phyloP scores from a whole-genome alignment of 1,139 yeast species.

The Geotrichum armillariae region DNA sequence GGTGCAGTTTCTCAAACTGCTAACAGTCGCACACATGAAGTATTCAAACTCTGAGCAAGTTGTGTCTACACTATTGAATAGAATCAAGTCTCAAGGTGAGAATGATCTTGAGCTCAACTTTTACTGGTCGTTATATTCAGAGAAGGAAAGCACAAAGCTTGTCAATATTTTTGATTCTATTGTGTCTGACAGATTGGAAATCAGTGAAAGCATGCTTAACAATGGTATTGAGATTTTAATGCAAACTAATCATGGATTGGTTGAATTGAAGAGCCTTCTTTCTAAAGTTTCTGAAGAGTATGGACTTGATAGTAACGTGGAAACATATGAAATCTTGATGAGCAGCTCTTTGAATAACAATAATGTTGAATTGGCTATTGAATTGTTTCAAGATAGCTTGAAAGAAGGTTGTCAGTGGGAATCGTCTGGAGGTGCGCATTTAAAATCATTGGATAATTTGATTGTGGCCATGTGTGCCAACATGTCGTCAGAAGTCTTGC shows the following conservation, averaged over 20 bases:
- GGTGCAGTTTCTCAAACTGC: conserved; percentile 8
- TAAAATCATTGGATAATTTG: conserved; percentile 38
- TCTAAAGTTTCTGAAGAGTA: conserved; percentile 11
- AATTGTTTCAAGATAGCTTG: conserved; percentile 42
- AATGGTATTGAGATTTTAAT: conserved; percentile 20
- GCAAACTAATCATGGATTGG: conserved; percentile 3
- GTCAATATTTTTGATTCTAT: conserved; percentile 3
- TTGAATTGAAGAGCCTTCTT: conserved; percentile 10
- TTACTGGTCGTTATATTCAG: conserved; percentile 12
- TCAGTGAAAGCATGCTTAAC: conserved; percentile 18
- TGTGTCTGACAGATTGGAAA: not conserved
- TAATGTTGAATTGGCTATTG: conserved; percentile 36
- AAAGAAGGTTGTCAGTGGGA: conserved; percentile 49
- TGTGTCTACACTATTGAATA: not conserved
- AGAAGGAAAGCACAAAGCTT: not conserved
- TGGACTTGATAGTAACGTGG: conserved; percentile 16
- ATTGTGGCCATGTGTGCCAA: conserved; percentile 33
- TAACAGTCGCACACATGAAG: conserved; percentile 12
- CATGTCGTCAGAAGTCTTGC: conserved; percentile 31
- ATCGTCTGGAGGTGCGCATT: conserved; percentile 37
- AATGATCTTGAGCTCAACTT: conserved; percentile 14
- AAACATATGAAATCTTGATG: conserved; percentile 18
- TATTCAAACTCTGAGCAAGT: not conserved
- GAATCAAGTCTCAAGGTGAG: not conserved
- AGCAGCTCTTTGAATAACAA: conserved; percentile 17